Base-by-base conservation (phyloP, 225 moss, liverwort and hornwort genomes). In the Sphagnum tenellum region DNA sequence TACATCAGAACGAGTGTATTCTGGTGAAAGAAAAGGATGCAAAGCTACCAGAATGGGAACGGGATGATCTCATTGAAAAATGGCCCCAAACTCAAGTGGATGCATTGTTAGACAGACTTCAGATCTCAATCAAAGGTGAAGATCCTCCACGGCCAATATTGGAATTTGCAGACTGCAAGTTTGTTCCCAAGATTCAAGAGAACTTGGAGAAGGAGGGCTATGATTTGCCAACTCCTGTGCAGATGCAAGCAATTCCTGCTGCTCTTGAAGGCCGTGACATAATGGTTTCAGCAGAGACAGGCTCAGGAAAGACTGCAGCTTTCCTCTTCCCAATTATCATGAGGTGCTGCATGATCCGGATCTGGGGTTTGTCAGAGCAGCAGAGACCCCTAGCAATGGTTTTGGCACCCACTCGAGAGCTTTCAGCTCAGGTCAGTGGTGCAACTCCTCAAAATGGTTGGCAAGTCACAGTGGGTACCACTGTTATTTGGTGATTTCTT, bases 191-290 rank as follows among this genome's bases (percentile, higher is more conserved):
- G 69, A 83, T 96, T 67, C 83, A 78, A 77, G 76, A 70, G 2
- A 96, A 96, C 69, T 77, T 96, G n/a, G 88, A 96, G 59, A 74
- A 56, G 63, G 81, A 82, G n/a, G 86, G 92, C 8, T 96, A 86
- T 70, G 92, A 96, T 62, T 70, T 76, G 4, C 95, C 95, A 8
- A 96, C 95, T 8, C 88, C 95, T n/a, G 95, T 92, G 70, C 95
- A 96, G 73, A 96, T 96, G 92, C 95, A 92, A 78, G 71, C 88
- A 51, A 89, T 96, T 69, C 92, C 95, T 81, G 88, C 80, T 47
- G 88, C 78, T 59, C 72, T 96, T 55, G 78, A 82, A 65, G 82
- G 84, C 11, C 91, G 92, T 56, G 88, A 96, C 79, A 69, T 87
- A 63, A 64, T 96, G 69, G 92, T 96, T 44, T 90, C 89, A 69